Percentiles rank a stretch among this genome's conserved stretches.
phyloP scores from a whole-genome alignment of 2,329 filamentous ascomycete genomes.

The Calonectria naviculata region DNA sequence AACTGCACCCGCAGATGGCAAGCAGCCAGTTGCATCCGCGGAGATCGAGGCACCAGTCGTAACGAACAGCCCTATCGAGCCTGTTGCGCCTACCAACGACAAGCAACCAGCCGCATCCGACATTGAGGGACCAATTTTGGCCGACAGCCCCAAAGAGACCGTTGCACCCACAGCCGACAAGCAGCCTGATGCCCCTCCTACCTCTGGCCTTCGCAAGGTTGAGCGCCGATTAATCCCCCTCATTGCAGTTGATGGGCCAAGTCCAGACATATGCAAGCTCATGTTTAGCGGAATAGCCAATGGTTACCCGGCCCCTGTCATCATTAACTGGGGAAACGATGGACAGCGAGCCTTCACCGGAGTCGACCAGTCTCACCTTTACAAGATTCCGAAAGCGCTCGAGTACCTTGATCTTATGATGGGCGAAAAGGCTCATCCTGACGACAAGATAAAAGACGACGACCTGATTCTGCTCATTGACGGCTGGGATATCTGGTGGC shows the following conservation, averaged over 20 bases:
- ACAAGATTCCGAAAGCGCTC: slow-evolving; percentile 39
- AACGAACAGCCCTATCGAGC: background rate
- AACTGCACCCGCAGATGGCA: background rate
- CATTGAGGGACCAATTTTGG: no score
- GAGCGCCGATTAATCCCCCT: slow-evolving; percentile 27
- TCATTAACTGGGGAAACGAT: slow-evolving; percentile 41
- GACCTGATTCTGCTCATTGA: slow-evolving; percentile 40
- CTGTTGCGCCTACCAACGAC: background rate
- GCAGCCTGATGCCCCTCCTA: background rate
- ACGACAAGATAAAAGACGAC: slow-evolving; percentile 28
- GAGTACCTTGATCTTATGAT: slow-evolving; percentile 36
- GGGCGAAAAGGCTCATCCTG: background rate
- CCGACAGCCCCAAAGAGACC: background rate
- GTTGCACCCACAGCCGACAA: background rate
- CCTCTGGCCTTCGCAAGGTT: background rate
- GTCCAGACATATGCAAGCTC: slow-evolving; percentile 40
- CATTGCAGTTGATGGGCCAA: slow-evolving; percentile 29
- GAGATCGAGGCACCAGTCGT: no score
- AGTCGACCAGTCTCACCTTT: slow-evolving; percentile 35
- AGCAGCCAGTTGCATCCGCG: background rate
- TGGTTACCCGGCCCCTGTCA: slow-evolving; percentile 38
- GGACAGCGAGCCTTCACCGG: slow-evolving; percentile 20
- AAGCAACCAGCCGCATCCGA: no score
- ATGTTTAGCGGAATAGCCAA: slow-evolving; percentile 35
- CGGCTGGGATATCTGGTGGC: slow-evolving; percentile 42